Conservation (phyloP, 192 early-diverging fungal genomes). For the Podila verticillata region DNA sequence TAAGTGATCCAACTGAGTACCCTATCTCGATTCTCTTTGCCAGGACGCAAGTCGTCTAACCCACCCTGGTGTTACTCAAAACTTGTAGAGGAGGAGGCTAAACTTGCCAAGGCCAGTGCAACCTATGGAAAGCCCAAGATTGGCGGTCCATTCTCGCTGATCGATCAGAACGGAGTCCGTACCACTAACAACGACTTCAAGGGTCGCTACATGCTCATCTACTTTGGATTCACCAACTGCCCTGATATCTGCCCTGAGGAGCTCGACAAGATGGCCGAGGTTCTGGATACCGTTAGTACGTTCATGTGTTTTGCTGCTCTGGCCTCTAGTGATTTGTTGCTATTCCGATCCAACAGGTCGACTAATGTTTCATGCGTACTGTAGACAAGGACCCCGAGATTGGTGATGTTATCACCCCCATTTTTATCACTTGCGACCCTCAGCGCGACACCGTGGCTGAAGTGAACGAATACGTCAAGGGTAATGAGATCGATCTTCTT, state of each 20-base stretch:
- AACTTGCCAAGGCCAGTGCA: conserved; percentile 35
- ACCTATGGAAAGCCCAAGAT: conserved; percentile 85
- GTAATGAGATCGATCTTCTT: conserved; percentile 2
- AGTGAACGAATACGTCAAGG: conserved; percentile 77
- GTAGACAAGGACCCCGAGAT: conserved; percentile 61
- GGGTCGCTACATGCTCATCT: conserved; percentile 89
- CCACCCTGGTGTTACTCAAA: not conserved
- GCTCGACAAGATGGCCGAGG: conserved; percentile 95
- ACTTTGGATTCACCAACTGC: conserved; percentile 99
- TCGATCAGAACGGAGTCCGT: conserved; percentile 79
- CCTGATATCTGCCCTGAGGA: conserved; percentile 99
- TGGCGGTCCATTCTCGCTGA: conserved; percentile 90
- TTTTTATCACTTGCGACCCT: conserved; percentile 98
- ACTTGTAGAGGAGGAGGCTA: conserved; percentile 38
- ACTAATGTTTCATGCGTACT: not conserved
- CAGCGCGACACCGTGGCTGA: conserved; percentile 88
- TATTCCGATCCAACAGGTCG: not conserved
- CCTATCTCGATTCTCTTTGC: not conserved
- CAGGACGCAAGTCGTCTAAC: not conserved
- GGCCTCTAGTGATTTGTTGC: not conserved
- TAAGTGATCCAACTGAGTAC: not conserved
- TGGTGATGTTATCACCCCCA: conserved; percentile 73
- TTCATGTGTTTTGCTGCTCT: not conserved
- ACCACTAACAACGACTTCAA: conserved; percentile 81
- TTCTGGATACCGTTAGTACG: conserved; percentile 80